Conservation (phyloP, 768 basidiomycete species). For the Coprinopsis strossmayeri region DNA sequence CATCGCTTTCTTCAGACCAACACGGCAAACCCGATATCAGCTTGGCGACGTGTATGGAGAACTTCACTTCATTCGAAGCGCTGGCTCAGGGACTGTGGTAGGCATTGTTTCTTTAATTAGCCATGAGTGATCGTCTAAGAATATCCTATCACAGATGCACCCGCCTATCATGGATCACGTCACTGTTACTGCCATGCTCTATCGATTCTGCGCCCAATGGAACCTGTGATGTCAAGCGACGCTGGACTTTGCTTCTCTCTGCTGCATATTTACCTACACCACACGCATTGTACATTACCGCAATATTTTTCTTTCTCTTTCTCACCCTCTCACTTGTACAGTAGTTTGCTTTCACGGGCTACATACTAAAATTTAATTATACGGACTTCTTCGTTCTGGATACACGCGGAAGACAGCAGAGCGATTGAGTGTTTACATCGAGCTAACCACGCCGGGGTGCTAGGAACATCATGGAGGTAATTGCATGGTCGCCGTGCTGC, state of each 20-base stretch:
- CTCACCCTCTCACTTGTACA: not conserved
- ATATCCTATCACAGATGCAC: conserved; percentile 53
- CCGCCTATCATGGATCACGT: conserved; percentile 89
- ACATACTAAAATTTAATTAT: too few species aligned
- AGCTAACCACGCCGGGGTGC: too few species aligned
- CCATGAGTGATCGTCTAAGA: conserved; percentile 8
- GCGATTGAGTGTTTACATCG: too few species aligned
- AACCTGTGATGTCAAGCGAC: conserved; percentile 29
- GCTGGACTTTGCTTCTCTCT: conserved; percentile 1
- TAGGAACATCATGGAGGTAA: not conserved
- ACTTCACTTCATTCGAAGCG: conserved; percentile 73
- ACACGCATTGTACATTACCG: conserved; percentile 6
- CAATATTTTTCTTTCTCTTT: conserved; percentile 7
- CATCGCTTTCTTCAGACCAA: conserved; percentile 78
- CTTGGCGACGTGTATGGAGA: conserved; percentile 85
- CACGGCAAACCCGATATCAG: conserved; percentile 72
- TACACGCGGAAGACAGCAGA: too few species aligned
- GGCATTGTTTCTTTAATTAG: conserved; percentile 19
- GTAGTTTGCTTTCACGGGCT: conserved; percentile 3
- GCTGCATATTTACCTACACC: not conserved
- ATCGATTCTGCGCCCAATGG: conserved; percentile 64
- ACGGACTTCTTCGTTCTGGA: too few species aligned
- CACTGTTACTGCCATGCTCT: conserved; percentile 79
- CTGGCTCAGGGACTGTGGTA: conserved; percentile 80
- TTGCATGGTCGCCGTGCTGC: conserved; percentile 4